Percentiles rank a stretch among this genome's conserved stretches.
These are phyloP conservation scores for Phytophthora rubi DNA, from an alignment of 352 stramenopile genomes.

Conservation along the genomic window DNA sequence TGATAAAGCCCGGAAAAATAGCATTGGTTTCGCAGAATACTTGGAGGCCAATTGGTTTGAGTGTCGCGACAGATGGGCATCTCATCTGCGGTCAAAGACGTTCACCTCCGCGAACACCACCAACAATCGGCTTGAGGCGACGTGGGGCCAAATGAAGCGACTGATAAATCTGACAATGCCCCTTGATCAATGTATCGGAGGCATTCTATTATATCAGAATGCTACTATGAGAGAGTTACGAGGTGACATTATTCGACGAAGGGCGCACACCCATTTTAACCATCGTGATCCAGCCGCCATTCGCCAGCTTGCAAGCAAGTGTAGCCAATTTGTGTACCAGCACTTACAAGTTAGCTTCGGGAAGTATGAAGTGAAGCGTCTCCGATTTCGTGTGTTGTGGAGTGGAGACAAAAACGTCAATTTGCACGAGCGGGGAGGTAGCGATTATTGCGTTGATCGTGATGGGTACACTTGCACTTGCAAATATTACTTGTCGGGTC, in stretches of 20 bases:
- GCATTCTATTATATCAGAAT: conserved; percentile 14
- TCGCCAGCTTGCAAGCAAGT: too few relatives aligned
- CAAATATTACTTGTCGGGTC: background rate
- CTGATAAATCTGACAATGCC: background rate
- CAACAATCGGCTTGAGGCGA: background rate
- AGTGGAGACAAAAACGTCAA: too few relatives aligned
- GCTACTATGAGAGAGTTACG: conserved; percentile 7
- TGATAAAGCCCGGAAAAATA: background rate
- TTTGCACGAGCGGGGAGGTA: too few relatives aligned
- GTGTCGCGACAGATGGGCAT: conserved; percentile 8
- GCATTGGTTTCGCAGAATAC: conserved; percentile 6
- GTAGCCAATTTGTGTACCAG: background rate
- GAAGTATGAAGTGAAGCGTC: too few relatives aligned
- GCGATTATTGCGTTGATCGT: too few relatives aligned
- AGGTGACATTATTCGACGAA: background rate
- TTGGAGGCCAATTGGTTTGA: conserved; percentile 7
- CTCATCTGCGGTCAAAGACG: conserved; percentile 8
- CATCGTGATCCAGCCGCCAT: background rate
- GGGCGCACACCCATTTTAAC: background rate
- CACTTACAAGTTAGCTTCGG: too few relatives aligned
- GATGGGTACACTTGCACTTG: background rate
- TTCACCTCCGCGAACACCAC: conserved; percentile 15
- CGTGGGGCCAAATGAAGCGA: conserved; percentile 6
- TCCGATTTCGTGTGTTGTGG: too few relatives aligned
- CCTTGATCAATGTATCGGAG: background rate